Evolutionary conservation across 2,329 filamentous ascomycete species (phyloP).

Genomic region (Ceratocystis diversiconidia): DNA sequence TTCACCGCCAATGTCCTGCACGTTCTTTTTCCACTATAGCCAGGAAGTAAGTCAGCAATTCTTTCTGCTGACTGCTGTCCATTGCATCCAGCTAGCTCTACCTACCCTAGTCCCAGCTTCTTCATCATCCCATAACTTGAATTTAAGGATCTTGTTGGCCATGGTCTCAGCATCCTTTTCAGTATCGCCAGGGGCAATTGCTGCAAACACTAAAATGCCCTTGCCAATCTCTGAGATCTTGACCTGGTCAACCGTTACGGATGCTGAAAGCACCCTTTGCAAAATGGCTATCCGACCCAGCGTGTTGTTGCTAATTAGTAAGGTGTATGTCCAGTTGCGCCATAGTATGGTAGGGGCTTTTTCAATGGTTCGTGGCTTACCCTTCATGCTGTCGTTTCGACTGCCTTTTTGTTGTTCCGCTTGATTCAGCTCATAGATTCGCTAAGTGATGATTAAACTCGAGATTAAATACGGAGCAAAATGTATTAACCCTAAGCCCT

Average conservation of each 20-base stretch:
- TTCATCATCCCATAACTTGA: conserved; percentile 83
- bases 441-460: too few relatives aligned
- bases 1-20: conserved; percentile 79
- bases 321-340: neutral
- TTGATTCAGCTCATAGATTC: too few relatives aligned
- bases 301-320: neutral
- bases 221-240: conserved; percentile 82
- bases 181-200: conserved; percentile 79
- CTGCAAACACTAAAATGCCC: conserved; percentile 81
- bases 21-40: conserved; percentile 72
- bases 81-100: conserved; percentile 13
- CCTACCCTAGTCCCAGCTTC: conserved; percentile 46
- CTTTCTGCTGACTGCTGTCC: neutral
- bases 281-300: conserved; percentile 55
- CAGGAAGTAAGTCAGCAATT: neutral
- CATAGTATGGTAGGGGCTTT: too few relatives aligned
- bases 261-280: conserved; percentile 87
- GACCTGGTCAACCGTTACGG: conserved; percentile 84
- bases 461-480: too few relatives aligned
- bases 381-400: too few relatives aligned
- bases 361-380: too few relatives aligned
- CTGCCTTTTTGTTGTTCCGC: too few relatives aligned
- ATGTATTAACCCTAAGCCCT: too few relatives aligned
- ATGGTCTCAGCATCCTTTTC: conserved; percentile 74
- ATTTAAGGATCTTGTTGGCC: conserved; percentile 73